A percentile compares a stretch with the other conserved stretches of the same genome.
Conservation (phyloP, 805 yeast species). For the Hanseniaspora taiwanica region DNA sequence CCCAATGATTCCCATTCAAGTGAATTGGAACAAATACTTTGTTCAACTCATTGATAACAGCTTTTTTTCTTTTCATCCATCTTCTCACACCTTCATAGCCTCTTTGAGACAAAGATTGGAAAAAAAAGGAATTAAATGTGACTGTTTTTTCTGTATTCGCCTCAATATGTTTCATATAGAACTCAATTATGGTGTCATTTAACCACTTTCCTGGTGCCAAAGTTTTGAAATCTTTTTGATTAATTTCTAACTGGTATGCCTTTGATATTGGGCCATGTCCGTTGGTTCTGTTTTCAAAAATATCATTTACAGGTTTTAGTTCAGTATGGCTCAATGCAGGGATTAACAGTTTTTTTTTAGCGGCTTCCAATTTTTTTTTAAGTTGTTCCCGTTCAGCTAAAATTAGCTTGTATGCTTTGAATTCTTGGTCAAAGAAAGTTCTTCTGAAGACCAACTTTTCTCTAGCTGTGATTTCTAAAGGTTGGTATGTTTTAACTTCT, state of each 20-base stretch:
- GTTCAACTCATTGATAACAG: constrained; percentile 49
- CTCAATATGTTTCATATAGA: constrained; percentile 38
- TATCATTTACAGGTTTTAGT: constrained; percentile 13
- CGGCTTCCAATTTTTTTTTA: background rate
- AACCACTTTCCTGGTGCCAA: constrained; percentile 67
- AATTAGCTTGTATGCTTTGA: background rate
- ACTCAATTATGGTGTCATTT: constrained; percentile 83
- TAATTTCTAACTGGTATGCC: constrained; percentile 41
- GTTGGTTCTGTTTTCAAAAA: constrained; percentile 15
- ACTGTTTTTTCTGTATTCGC: constrained; percentile 31
- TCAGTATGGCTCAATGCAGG: constrained; percentile 15
- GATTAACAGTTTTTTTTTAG: constrained; percentile 11
- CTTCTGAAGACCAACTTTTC: background rate
- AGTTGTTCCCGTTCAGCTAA: background rate
- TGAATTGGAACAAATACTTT: constrained; percentile 78
- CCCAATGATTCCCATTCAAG: constrained; percentile 80
- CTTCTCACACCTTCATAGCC: constrained; percentile 75
- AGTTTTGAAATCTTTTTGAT: constrained; percentile 55
- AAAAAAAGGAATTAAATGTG: constrained; percentile 83
- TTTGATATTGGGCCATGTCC: constrained; percentile 10
- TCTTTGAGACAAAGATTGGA: constrained; percentile 48
- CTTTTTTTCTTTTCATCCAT: constrained; percentile 73
- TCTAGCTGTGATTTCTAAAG: constrained; percentile 4
- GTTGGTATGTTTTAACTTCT: constrained; percentile 7
- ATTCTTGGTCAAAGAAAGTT: constrained; percentile 1